phyloP scores from a whole-genome alignment of 2,329 filamentous ascomycete genomes.

The Colletotrichum destructivum region DNA sequence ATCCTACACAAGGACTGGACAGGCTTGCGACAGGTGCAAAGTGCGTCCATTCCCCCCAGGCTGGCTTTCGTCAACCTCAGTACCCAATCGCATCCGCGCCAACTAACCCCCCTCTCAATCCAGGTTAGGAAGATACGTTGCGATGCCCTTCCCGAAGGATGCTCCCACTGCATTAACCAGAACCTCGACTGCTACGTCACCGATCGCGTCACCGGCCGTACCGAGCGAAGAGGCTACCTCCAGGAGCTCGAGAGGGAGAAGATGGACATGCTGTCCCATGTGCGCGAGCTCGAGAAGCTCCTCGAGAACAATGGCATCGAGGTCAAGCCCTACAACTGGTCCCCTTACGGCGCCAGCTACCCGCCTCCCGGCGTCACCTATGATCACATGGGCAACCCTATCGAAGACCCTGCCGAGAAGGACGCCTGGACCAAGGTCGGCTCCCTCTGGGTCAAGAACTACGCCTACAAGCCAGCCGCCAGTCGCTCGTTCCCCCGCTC shows the following conservation, averaged over 20 bases:
- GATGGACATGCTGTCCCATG: slow-evolving; percentile 74
- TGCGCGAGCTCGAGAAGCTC: slow-evolving; percentile 78
- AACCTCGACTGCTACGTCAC: slow-evolving; percentile 86
- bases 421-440: slow-evolving; percentile 53
- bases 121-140: slow-evolving; percentile 90
- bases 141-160: slow-evolving; percentile 84
- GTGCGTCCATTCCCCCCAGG: slow-evolving; percentile 60
- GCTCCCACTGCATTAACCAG: slow-evolving; percentile 84
- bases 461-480: slow-evolving; percentile 43
- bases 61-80: neutral
- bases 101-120: neutral
- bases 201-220: slow-evolving; percentile 87
- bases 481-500: slow-evolving; percentile 51
- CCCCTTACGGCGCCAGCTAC: slow-evolving; percentile 38
- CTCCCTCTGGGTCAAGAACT: slow-evolving; percentile 54
- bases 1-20: slow-evolving; percentile 77
- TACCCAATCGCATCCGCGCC: neutral
- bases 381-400: slow-evolving; percentile 47
- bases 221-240: slow-evolving; percentile 83
- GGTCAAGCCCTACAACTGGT: slow-evolving; percentile 64
- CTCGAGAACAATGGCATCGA: slow-evolving; percentile 74
- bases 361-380: slow-evolving; percentile 46
- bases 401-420: slow-evolving; percentile 44
- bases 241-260: slow-evolving; percentile 83
- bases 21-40: slow-evolving; percentile 92